phyloP scores from a whole-genome alignment of 2,329 filamentous ascomycete genomes.

The Pseudodiploospora longispora region DNA sequence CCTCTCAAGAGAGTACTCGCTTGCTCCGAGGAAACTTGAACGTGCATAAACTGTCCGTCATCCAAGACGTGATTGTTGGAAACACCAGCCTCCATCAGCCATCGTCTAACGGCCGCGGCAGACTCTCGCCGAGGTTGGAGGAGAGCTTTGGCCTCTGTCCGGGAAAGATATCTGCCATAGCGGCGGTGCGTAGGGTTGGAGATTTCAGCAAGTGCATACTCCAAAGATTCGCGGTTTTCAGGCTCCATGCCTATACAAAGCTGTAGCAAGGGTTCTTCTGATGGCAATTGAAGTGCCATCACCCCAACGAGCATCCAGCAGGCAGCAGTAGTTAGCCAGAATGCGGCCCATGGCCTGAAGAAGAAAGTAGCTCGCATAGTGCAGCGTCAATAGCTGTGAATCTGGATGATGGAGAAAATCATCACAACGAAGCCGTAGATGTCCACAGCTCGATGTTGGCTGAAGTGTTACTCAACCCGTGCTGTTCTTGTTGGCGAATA shows the following conservation, averaged over 20 bases:
- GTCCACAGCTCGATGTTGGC: no score
- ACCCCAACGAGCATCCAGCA: no score
- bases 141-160: conserved; percentile 40
- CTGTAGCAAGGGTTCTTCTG: conserved; percentile 1
- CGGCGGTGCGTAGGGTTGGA: conserved; percentile 37
- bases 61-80: conserved; percentile 26
- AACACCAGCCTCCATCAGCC: conserved; percentile 35
- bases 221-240: conserved; percentile 22
- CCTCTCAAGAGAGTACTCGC: conserved; percentile 40
- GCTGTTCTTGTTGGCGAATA: no score
- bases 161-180: conserved; percentile 42
- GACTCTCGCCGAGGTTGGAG: conserved; percentile 35
- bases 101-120: conserved; percentile 31
- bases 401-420: no score
- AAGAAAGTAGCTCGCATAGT: no score
- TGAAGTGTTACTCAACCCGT: no score
- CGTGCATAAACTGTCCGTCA: conserved; percentile 32
- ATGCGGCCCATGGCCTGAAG: no score
- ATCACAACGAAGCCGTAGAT: no score
- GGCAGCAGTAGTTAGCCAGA: no score
- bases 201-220: conserved; percentile 37
- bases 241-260: conserved; percentile 24
- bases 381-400: no score
- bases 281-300: no score
- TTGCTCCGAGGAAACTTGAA: conserved; percentile 29